A percentile compares a stretch with the other conserved stretches of the same genome.
phyloP scores from a whole-genome alignment of 2,329 filamentous ascomycete species.

The Drechslerella coelobrocha region DNA sequence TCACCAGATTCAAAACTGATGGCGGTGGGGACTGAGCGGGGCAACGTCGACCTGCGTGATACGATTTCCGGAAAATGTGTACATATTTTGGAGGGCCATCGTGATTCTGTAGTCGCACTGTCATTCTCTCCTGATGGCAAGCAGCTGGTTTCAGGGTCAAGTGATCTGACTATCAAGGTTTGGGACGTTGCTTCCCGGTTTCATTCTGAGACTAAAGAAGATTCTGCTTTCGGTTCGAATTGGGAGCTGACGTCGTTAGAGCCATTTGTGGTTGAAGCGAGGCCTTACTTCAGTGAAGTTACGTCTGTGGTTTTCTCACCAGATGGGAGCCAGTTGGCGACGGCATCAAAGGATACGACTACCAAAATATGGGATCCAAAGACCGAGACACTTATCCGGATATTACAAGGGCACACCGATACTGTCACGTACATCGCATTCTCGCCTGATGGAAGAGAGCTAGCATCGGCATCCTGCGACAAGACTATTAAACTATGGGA shows the following conservation, averaged over 20 bases:
- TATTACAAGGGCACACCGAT: background rate
- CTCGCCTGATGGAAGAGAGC: constrained; percentile 26
- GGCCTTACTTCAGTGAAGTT: background rate
- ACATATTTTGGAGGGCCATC: background rate
- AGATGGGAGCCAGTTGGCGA: constrained; percentile 45
- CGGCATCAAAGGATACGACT: constrained; percentile 48
- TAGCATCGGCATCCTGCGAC: constrained; percentile 50
- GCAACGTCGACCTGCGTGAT: too few species aligned
- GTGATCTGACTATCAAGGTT: constrained; percentile 1
- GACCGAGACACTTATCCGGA: background rate
- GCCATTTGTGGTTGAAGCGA: too few species aligned
- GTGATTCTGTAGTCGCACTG: background rate
- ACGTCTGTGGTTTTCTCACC: constrained; percentile 40
- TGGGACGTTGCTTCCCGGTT: too few species aligned
- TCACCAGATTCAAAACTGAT: constrained; percentile 68
- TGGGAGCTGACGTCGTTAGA: too few species aligned
- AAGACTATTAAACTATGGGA: constrained; percentile 60
- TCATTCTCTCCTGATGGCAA: constrained; percentile 12
- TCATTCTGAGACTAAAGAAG: too few species aligned
- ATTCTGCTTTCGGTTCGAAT: too few species aligned
- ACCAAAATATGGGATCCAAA: constrained; percentile 60
- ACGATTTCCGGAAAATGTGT: constrained; percentile 1
- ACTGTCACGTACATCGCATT: background rate
- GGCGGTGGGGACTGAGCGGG: too few species aligned
- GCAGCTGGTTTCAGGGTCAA: background rate